Percentiles rank a stretch among this genome's conserved stretches.
These are phyloP conservation scores for Cryphonectria japonica DNA, from an alignment of 2,329 filamentous ascomycete species.

Conservation along the genomic window DNA sequence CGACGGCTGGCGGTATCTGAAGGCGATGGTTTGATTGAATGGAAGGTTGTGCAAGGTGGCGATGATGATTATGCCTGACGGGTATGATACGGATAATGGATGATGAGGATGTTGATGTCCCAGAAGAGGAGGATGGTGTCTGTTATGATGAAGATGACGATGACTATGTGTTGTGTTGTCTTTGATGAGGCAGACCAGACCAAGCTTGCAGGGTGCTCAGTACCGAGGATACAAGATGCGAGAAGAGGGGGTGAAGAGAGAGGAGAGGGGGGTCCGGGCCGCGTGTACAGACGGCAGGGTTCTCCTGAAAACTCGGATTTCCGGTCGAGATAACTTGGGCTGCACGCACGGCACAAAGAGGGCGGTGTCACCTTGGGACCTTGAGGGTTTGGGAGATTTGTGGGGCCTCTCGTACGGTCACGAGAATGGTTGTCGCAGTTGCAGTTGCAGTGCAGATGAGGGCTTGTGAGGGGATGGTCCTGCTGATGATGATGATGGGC, in stretches of 20 bases:
- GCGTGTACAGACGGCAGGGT: slow-evolving; percentile 19
- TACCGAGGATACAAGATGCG: slow-evolving; percentile 7
- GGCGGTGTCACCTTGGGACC: slow-evolving; percentile 9
- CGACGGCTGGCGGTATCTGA: slow-evolving; percentile 1
- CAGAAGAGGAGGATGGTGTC: slow-evolving; percentile 5
- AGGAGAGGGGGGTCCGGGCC: slow-evolving; percentile 16
- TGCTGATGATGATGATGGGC: background rate
- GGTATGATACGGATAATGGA: background rate
- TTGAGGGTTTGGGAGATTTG: slow-evolving; percentile 16
- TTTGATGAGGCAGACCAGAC: slow-evolving; percentile 11
- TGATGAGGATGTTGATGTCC: slow-evolving; percentile 9
- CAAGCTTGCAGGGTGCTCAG: background rate
- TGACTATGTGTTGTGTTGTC: background rate
- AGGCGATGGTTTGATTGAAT: slow-evolving; percentile 4
- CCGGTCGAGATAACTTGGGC: background rate
- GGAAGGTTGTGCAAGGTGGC: slow-evolving; percentile 4
- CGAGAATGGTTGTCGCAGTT: background rate
- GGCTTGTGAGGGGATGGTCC: background rate
- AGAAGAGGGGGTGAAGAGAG: background rate
- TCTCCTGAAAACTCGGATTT: slow-evolving; percentile 17
- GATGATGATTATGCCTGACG: slow-evolving; percentile 1
- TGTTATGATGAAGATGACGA: slow-evolving; percentile 9
- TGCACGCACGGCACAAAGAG: background rate
- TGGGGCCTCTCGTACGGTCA: background rate
- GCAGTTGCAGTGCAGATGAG: background rate